phyloP scores from a whole-genome alignment of 495 filamentous ascomycete genomes.

The Podospora appendiculata region DNA sequence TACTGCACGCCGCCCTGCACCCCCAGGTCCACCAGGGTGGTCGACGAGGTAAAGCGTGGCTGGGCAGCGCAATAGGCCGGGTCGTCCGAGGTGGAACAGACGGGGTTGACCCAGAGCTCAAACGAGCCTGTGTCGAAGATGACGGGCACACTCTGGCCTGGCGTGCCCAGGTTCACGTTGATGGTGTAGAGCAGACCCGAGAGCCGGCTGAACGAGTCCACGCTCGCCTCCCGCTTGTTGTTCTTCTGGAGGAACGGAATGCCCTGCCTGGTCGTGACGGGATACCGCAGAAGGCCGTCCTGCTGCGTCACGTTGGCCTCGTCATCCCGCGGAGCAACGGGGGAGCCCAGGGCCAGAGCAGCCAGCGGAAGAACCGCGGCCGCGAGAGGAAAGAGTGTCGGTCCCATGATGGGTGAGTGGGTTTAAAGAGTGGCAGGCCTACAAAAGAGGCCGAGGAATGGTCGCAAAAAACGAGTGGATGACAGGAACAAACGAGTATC shows the following conservation, averaged over 20 bases:
- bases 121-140: slow-evolving; percentile 35
- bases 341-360: not conserved
- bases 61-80: slow-evolving; percentile 20
- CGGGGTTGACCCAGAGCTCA: slow-evolving; percentile 29
- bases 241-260: slow-evolving; percentile 2
- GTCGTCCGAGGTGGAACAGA: slow-evolving; percentile 7
- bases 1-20: slow-evolving; percentile 16
- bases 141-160: slow-evolving; percentile 28
- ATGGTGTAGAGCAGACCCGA: slow-evolving; percentile 14
- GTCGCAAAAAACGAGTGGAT: not conserved
- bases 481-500: not conserved
- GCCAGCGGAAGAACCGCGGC: not conserved
- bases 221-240: slow-evolving; percentile 6
- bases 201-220: not conserved
- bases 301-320: slow-evolving; percentile 1
- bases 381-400: not conserved
- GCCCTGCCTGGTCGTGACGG: slow-evolving; percentile 6
- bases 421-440: not conserved
- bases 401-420: not conserved
- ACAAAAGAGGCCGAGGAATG: too few species aligned
- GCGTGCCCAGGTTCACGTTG: slow-evolving; percentile 11
- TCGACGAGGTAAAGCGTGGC: slow-evolving; percentile 22
- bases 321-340: not conserved
- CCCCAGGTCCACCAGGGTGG: slow-evolving; percentile 12
- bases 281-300: slow-evolving; percentile 12